Base-by-base conservation (phyloP, 768 basidiomycete genomes). In the Serendipita sp. region DNA sequence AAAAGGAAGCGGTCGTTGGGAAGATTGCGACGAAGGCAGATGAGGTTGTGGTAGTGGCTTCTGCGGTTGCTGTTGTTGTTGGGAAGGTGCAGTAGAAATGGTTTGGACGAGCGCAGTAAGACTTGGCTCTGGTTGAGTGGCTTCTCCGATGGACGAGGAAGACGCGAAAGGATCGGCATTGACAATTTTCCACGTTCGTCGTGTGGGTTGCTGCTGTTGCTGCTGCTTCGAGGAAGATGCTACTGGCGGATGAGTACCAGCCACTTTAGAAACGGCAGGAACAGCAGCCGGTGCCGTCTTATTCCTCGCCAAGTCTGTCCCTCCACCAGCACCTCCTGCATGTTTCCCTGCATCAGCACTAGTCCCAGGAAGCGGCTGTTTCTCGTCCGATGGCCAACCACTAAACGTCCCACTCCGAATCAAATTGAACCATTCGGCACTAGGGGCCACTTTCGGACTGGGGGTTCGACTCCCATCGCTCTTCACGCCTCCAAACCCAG, bases 381-480 rank as follows among this genome's bases (percentile, higher is more conserved):
- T 41, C 13, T 41, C 41, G 13, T 41, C 41, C 5, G 41, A 41
- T 5, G 41, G 41, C 48, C 48, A 52, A 8, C 18, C 32, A 52
- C 1, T 10, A 52, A 60, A 32, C 18, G 23, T 38, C 28, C 56
- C 56, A 10, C 56, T 36, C 18, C 36, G 28, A 36, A 60, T 30
- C 13, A 60, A 10, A 34, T 60, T 38, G 56, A 60, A 60, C 56
- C 56, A 60, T 36, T 60, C 56, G 30, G 56, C 56, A n/a, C 56
- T 60, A 4, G 56, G 56, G 16, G 56, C 56, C 16, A 60, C 56
- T 60, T 60, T 60, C 28, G 56, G 56, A 60, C 56, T 60, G 5
- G 56, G 56, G 16, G 56, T 60, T 34, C 56, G 56, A 32, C 30
- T 60, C 34, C 56, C 56, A 34, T 60, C 56, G 35, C 56, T 60